phyloP scores from a whole-genome alignment of 2,329 filamentous ascomycete species.

The Colletotrichum coccodes region DNA sequence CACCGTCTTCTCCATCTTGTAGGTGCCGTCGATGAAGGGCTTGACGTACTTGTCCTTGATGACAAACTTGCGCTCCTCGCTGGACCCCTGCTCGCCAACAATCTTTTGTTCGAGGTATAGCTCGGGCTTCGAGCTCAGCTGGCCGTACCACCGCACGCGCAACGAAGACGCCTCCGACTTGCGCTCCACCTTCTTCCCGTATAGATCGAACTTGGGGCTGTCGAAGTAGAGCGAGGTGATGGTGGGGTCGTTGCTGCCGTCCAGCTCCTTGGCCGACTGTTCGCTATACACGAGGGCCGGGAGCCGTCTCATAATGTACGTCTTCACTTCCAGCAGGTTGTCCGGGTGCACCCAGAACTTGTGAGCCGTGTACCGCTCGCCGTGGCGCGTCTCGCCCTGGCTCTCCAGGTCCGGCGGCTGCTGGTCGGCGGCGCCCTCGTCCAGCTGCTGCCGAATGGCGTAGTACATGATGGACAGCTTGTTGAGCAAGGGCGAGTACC shows the following conservation, averaged over 20 bases:
- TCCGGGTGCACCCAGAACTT: constrained; percentile 99
- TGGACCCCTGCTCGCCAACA: constrained; percentile 78
- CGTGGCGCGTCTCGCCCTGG: constrained; percentile 67
- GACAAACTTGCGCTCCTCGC: constrained; percentile 81
- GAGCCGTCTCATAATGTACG: constrained; percentile 88
- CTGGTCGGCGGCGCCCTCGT: constrained; percentile 59
- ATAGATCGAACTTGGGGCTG: constrained; percentile 85
- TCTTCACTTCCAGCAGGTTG: constrained; percentile 97
- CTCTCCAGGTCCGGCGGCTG: constrained; percentile 57
- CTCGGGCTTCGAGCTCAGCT: constrained; percentile 80
- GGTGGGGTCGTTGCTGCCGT: constrained; percentile 84
- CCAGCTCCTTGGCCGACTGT: constrained; percentile 82
- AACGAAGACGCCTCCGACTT: constrained; percentile 82
- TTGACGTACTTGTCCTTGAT: constrained; percentile 97
- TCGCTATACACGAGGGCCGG: constrained; percentile 95
- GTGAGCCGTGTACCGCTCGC: constrained; percentile 83
- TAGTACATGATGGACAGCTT: constrained; percentile 96
- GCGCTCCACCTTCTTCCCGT: constrained; percentile 84
- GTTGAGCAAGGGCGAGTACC: constrained; percentile 90
- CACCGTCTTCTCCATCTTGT: constrained; percentile 91
- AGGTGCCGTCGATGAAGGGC: constrained; percentile 85
- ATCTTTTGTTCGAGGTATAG: constrained; percentile 92
- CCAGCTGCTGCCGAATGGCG: constrained; percentile 86
- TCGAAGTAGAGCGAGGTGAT: constrained; percentile 98
- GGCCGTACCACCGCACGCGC: constrained; percentile 91